Percentiles rank a stretch among this genome's conserved stretches.
These are phyloP conservation scores for Pharus latifolius DNA, from an alignment of 176 grass and related monocot genomes.

Conservation along the genomic window DNA sequence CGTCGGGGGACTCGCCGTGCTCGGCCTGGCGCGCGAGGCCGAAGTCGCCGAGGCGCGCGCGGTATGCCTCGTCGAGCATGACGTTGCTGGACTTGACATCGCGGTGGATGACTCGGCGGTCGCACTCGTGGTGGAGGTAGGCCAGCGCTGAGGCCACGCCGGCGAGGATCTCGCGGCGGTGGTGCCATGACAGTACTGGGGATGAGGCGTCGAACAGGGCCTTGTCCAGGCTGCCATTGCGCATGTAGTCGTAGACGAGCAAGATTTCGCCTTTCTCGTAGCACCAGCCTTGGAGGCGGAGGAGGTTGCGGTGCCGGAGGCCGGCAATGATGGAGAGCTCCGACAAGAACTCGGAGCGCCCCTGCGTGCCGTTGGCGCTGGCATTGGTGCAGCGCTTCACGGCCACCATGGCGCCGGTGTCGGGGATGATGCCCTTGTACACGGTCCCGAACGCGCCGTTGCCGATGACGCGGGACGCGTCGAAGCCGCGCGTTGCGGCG, in stretches of 20 bases:
- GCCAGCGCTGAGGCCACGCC: conserved; percentile 84
- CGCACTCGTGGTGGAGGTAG: conserved; percentile 92
- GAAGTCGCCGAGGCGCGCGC: conserved; percentile 80
- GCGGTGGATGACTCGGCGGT: conserved; percentile 87
- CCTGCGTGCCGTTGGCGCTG: conserved; percentile 24
- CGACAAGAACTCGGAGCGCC: conserved; percentile 69
- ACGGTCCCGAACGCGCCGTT: conserved; percentile 90
- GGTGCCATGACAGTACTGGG: conserved; percentile 44
- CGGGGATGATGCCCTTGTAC: conserved; percentile 88
- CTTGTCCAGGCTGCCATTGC: conserved; percentile 88
- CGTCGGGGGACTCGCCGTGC: conserved; percentile 74
- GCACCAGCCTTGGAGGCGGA: conserved; percentile 87
- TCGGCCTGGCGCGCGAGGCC: conserved; percentile 73
- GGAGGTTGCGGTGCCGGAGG: conserved; percentile 89
- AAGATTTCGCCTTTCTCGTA: conserved; percentile 90
- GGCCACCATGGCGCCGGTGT: conserved; percentile 92
- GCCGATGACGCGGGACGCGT: conserved; percentile 73
- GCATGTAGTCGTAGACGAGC: conserved; percentile 96
- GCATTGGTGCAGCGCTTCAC: conserved; percentile 73
- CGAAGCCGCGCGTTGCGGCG: conserved; percentile 50
- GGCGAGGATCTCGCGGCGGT: conserved; percentile 59
- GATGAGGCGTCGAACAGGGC: conserved; percentile 48
- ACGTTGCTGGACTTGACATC: conserved; percentile 99
- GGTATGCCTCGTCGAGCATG: conserved; percentile 83
- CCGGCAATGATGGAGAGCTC: conserved; percentile 97